These are phyloP conservation scores for Nigrospora osmanthi DNA, from an alignment of 2,329 filamentous ascomycete species.

Conservation along the genomic window DNA sequence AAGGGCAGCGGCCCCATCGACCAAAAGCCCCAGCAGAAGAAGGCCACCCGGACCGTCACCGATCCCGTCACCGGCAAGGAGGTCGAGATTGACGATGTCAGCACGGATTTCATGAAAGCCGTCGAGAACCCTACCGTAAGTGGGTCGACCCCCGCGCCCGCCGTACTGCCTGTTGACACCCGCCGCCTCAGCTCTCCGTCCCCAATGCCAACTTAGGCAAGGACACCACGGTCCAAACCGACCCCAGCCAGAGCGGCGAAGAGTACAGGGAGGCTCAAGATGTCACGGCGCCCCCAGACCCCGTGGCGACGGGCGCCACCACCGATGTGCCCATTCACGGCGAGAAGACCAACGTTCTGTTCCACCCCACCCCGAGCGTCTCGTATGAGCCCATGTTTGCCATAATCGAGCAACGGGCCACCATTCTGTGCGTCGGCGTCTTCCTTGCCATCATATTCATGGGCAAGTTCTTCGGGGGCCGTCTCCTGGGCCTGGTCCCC, in stretches of 20 bases:
- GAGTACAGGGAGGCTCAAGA: constrained; percentile 85
- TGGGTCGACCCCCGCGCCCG: not conserved
- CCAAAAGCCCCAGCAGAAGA: not conserved
- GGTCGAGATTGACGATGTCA: constrained; percentile 77
- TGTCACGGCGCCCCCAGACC: constrained; percentile 83
- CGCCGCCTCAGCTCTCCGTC: constrained; percentile 55
- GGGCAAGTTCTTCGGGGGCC: constrained; percentile 73
- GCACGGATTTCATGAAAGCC: constrained; percentile 58
- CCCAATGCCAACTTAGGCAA: constrained; percentile 85
- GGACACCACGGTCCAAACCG: constrained; percentile 63
- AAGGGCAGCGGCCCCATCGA: constrained; percentile 19
- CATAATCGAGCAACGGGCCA: constrained; percentile 66
- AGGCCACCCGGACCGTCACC: constrained; percentile 55
- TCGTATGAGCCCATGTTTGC: constrained; percentile 86
- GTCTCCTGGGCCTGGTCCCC: constrained; percentile 68
- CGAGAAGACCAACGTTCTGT: constrained; percentile 93
- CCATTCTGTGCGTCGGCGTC: constrained; percentile 60
- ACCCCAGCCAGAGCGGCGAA: constrained; percentile 60
- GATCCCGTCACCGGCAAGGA: constrained; percentile 85
- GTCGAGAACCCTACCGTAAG: constrained; percentile 64
- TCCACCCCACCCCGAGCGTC: constrained; percentile 86
- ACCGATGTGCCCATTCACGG: constrained; percentile 93
- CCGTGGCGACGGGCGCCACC: constrained; percentile 71
- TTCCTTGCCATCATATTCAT: constrained; percentile 67
- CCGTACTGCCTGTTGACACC: too few species aligned